Conservation (phyloP, 306 rosid genomes). For the Myrica gale region DNA sequence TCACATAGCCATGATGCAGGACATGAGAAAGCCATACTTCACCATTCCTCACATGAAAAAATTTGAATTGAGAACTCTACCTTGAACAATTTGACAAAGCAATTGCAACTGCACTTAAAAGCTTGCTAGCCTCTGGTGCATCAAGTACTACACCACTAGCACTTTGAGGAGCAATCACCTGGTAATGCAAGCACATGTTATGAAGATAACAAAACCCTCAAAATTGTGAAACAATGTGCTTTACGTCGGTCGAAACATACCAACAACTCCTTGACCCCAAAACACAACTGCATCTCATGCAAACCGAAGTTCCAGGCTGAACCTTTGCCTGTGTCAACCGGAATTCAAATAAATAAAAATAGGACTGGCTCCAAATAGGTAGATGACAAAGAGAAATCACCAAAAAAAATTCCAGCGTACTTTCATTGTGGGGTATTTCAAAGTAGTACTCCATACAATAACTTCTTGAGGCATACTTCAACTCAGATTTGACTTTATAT, state of each 20-base stretch:
- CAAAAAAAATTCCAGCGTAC: slow-evolving; percentile 32
- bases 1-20: background rate
- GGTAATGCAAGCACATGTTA: slow-evolving; percentile 30
- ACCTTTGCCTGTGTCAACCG: slow-evolving; percentile 48
- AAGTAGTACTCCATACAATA: slow-evolving; percentile 84
- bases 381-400: background rate
- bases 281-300: slow-evolving; percentile 82
- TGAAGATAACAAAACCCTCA: slow-evolving; percentile 4
- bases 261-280: slow-evolving; percentile 91
- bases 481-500: slow-evolving; percentile 78
- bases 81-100: slow-evolving; percentile 94
- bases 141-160: slow-evolving; percentile 97
- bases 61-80: slow-evolving; percentile 32
- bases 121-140: slow-evolving; percentile 94
- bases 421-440: slow-evolving; percentile 43
- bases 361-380: slow-evolving; percentile 7
- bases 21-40: slow-evolving; percentile 15
- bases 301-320: slow-evolving; percentile 56
- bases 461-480: slow-evolving; percentile 70
- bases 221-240: slow-evolving; percentile 14
- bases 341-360: slow-evolving; percentile 22
- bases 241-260: slow-evolving; percentile 43
- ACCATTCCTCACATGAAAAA: slow-evolving; percentile 15
- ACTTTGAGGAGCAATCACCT: slow-evolving; percentile 97
- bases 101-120: slow-evolving; percentile 93